phyloP scores from a whole-genome alignment of 352 stramenopile species.

The Phytophthora cryptogea region DNA sequence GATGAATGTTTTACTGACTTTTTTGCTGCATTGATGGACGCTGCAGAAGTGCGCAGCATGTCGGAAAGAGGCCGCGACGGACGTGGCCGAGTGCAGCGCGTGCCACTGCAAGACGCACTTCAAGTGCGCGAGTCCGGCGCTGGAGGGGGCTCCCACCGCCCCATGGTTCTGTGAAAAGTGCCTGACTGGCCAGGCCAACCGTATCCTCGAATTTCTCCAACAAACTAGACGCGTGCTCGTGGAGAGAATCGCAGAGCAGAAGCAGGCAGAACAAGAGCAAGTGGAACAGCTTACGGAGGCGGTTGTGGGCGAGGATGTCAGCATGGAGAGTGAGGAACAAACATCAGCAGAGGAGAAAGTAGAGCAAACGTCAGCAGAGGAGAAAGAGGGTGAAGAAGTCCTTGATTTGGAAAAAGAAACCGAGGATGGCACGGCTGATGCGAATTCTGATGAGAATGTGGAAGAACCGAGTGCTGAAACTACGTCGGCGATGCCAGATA shows the following conservation, averaged over 20 bases:
- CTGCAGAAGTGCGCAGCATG: slow-evolving; percentile 54
- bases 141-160: slow-evolving; percentile 28
- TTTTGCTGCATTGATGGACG: slow-evolving; percentile 3
- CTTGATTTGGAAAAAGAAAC: slow-evolving; percentile 4
- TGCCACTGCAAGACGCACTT: slow-evolving; percentile 65
- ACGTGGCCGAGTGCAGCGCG: slow-evolving; percentile 54
- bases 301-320: slow-evolving; percentile 10
- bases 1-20: slow-evolving; percentile 1
- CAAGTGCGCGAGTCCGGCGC: slow-evolving; percentile 46
- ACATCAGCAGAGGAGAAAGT: slow-evolving; percentile 11
- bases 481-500: slow-evolving; percentile 6
- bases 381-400: slow-evolving; percentile 5
- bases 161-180: slow-evolving; percentile 69
- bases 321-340: slow-evolving; percentile 9
- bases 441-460: neutral
- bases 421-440: neutral
- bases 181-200: slow-evolving; percentile 52
- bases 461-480: slow-evolving; percentile 2
- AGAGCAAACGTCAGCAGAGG: slow-evolving; percentile 8
- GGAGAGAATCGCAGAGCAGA: slow-evolving; percentile 39
- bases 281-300: neutral
- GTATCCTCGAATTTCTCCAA: slow-evolving; percentile 70
- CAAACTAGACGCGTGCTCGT: slow-evolving; percentile 61
- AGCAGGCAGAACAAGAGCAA: slow-evolving; percentile 2
- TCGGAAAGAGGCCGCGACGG: slow-evolving; percentile 46